Conservation (phyloP, 108 stramenopile genomes). For the Nannochloropsis gaditana region DNA sequence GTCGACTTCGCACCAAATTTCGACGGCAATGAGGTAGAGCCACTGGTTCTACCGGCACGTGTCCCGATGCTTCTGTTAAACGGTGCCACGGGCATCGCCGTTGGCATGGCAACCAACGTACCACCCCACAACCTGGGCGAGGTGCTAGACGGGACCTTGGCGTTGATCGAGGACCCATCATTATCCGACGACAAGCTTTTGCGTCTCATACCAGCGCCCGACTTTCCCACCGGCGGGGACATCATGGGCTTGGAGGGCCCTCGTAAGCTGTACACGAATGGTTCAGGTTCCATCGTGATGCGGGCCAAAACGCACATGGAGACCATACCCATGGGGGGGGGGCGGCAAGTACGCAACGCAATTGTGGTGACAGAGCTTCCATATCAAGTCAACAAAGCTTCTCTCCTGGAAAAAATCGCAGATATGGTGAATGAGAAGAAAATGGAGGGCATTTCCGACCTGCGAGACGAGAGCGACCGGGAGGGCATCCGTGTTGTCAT, state of each 20-base stretch:
- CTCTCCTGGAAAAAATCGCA: slow-evolving; percentile 86
- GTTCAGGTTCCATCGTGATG: slow-evolving; percentile 79
- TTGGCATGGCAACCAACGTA: slow-evolving; percentile 95
- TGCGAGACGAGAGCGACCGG: slow-evolving; percentile 85
- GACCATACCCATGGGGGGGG: slow-evolving; percentile 53
- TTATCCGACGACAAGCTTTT: slow-evolving; percentile 69
- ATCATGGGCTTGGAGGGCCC: slow-evolving; percentile 69
- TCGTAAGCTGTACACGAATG: slow-evolving; percentile 60
- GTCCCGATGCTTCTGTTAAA: slow-evolving; percentile 84
- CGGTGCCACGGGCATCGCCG: slow-evolving; percentile 84
- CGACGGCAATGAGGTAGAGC: slow-evolving; percentile 86
- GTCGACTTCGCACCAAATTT: slow-evolving; percentile 78
- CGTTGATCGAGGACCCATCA: slow-evolving; percentile 50
- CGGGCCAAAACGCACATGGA: slow-evolving; percentile 80
- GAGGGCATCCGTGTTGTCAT: slow-evolving; percentile 95
- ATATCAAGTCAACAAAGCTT: slow-evolving; percentile 80
- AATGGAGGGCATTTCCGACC: slow-evolving; percentile 73
- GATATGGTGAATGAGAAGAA: slow-evolving; percentile 89
- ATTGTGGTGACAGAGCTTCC: slow-evolving; percentile 90
- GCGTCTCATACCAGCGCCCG: slow-evolving; percentile 74
- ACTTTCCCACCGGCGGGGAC: slow-evolving; percentile 88
- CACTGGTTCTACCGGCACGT: slow-evolving; percentile 76
- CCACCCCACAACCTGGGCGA: slow-evolving; percentile 93
- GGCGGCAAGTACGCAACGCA: slow-evolving; percentile 61
- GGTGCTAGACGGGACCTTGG: slow-evolving; percentile 69